Evolutionary conservation across 2,329 filamentous ascomycete species (phyloP).

Genomic region (Fusarium burgessii): DNA sequence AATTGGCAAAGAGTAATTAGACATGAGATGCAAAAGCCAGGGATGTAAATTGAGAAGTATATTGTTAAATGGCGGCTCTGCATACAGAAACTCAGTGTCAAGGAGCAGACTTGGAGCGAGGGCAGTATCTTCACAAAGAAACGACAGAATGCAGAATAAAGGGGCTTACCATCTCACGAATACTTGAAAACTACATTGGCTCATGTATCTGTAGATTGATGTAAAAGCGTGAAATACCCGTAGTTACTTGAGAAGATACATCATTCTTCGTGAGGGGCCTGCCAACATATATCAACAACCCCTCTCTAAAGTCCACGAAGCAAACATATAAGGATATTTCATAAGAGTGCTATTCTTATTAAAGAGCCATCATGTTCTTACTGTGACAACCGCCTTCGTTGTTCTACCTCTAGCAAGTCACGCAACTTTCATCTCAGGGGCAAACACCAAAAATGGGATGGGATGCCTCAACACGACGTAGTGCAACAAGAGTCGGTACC

Average conservation of each 20-base stretch:
- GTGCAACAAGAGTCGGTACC: slow-evolving; percentile 30
- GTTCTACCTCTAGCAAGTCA: not conserved
- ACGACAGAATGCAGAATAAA: no score
- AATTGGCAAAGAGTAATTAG: slow-evolving; percentile 12
- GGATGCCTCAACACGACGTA: slow-evolving; percentile 27
- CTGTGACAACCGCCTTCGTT: not conserved
- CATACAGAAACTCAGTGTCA: not conserved
- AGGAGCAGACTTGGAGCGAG: no score
- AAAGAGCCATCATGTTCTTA: not conserved
- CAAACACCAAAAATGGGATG: slow-evolving; percentile 30
- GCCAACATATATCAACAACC: not conserved
- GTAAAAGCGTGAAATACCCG: not conserved
- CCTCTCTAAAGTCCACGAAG: not conserved
- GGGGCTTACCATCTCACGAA: not conserved
- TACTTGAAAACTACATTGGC: not conserved
- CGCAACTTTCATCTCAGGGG: slow-evolving; percentile 15
- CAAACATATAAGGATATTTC: not conserved
- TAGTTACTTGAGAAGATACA: not conserved
- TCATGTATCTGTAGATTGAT: not conserved
- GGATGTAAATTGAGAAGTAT: not conserved
- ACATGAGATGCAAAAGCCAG: not conserved
- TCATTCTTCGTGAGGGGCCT: not conserved
- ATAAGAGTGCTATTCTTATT: not conserved
- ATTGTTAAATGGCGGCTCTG: not conserved
- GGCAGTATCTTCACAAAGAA: not conserved